Conservation (phyloP, 345 rosid genomes). For the Populus tremula region DNA sequence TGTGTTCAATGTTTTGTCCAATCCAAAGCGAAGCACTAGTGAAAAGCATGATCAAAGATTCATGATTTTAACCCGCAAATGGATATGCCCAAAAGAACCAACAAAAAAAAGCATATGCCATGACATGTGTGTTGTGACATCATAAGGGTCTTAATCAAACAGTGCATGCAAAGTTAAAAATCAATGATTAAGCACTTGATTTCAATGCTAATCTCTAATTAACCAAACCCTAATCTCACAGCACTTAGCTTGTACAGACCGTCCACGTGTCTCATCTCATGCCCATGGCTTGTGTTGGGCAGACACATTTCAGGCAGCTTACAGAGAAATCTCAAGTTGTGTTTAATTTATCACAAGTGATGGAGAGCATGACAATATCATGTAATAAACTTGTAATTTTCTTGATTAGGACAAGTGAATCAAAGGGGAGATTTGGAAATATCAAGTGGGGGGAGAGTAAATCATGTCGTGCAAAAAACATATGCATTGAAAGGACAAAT, state of each 20-base stretch:
- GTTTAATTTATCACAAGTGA: too few species aligned
- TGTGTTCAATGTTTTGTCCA: neutral
- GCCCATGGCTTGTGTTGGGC: neutral
- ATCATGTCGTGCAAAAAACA: neutral
- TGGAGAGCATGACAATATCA: neutral
- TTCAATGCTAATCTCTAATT: neutral
- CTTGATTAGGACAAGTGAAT: neutral
- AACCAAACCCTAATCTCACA: too few species aligned
- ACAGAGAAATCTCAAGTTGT: neutral
- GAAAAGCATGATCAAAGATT: neutral
- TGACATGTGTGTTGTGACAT: conserved; percentile 10
- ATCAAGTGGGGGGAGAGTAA: neutral
- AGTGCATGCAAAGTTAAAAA: neutral
- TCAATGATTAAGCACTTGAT: conserved; percentile 11
- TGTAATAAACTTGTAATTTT: neutral
- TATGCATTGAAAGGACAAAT: neutral
- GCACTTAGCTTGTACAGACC: neutral
- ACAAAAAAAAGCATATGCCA: neutral
- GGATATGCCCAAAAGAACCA: neutral
- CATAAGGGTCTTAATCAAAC: neutral
- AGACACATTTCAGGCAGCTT: neutral
- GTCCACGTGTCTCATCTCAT: conserved; percentile 11
- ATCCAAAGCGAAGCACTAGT: neutral
- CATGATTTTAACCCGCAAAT: neutral
- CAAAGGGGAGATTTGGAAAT: neutral